phyloP scores from a whole-genome alignment of 176 grass and related monocot species.

The Typha latifolia region DNA sequence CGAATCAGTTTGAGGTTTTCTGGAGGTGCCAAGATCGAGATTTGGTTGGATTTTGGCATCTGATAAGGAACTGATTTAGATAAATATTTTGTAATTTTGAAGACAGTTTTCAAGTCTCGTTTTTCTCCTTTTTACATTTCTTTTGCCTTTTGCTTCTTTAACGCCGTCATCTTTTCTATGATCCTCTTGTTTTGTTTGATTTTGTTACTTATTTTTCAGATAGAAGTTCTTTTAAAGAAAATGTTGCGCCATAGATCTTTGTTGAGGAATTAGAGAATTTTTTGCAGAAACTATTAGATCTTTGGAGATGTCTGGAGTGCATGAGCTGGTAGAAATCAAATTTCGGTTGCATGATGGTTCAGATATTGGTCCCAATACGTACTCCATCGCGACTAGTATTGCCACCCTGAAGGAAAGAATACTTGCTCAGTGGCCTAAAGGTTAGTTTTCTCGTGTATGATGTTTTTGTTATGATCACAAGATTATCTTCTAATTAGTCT shows the following conservation, averaged over 20 bases:
- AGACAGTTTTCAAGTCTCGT: too few relatives aligned
- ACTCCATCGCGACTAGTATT: background rate
- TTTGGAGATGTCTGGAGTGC: constrained; percentile 9
- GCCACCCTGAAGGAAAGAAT: constrained; percentile 7
- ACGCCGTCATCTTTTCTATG: background rate
- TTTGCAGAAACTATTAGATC: background rate
- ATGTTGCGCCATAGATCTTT: background rate
- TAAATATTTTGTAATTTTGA: background rate
- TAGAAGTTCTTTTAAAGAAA: background rate
- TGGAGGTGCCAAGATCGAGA: background rate
- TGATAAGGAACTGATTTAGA: background rate
- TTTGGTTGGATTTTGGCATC: background rate
- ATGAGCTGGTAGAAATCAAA: constrained; percentile 9
- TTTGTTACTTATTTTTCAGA: background rate
- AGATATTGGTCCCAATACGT: constrained; percentile 7
- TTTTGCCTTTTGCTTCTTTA: background rate
- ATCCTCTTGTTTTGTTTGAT: background rate
- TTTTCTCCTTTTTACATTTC: background rate
- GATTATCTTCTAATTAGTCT: background rate
- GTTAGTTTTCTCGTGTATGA: background rate
- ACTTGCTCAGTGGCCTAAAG: constrained; percentile 12
- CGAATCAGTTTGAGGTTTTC: background rate
- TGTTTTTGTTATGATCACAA: background rate
- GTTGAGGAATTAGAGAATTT: background rate
- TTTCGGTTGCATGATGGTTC: constrained; percentile 6